Conservation (phyloP, 176 grass and related monocot species). For the Chrysopogon serrulatus region DNA sequence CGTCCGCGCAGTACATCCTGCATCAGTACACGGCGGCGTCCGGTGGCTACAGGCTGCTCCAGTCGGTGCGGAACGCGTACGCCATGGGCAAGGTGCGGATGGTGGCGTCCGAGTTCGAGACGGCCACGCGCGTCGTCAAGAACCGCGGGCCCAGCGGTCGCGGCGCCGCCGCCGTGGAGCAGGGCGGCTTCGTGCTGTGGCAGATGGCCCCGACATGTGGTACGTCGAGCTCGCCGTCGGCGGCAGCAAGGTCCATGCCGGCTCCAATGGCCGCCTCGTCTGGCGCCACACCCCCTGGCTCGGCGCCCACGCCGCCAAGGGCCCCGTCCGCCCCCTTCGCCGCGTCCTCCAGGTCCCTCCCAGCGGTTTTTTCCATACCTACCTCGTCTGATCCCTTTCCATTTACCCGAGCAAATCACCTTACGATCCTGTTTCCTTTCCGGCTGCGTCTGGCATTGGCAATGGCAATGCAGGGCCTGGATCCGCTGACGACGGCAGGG, state of each 20-base stretch:
- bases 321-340: constrained; percentile 78
- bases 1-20: constrained; percentile 91
- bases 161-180: constrained; percentile 46
- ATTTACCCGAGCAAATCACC: not conserved
- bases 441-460: not conserved
- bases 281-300: constrained; percentile 99
- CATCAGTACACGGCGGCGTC: constrained; percentile 91
- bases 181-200: constrained; percentile 92
- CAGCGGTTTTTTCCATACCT: not conserved
- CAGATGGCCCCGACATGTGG: constrained; percentile 96
- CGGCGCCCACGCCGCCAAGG: constrained; percentile 85
- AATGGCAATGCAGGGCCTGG: constrained; percentile 58
- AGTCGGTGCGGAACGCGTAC: constrained; percentile 73
- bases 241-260: constrained; percentile 81
- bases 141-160: constrained; percentile 48
- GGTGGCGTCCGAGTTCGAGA: constrained; percentile 85
- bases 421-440: not conserved
- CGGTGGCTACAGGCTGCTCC: constrained; percentile 60
- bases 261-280: constrained; percentile 81
- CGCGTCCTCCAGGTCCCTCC: constrained; percentile 72
- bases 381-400: not conserved
- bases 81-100: constrained; percentile 93
- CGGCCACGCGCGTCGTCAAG: constrained; percentile 64
- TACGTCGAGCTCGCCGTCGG: constrained; percentile 94
- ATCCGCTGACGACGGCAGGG: constrained; percentile 70